Base-by-base conservation (phyloP, 495 filamentous ascomycete genomes). In the Penicillium bovifimosum region DNA sequence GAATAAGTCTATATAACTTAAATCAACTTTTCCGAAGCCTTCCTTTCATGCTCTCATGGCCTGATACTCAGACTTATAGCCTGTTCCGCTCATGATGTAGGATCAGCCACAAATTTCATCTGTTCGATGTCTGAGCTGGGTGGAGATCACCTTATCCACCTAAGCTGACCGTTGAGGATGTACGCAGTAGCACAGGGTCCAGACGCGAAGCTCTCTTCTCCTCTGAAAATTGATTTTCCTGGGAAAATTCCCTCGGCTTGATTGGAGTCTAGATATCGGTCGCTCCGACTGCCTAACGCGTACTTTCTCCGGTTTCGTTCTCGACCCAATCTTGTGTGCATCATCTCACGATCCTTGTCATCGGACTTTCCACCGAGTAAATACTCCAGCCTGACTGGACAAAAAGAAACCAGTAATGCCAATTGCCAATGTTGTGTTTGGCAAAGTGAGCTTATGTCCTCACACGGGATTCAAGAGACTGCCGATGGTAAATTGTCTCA, bases 151-250 rank as follows among this genome's bases (percentile, higher is more conserved):
- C 20, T 24, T 24, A 33, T 45, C 17, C 9, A 3, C 13, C 32
- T 16, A 18, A 4, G 14, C 28, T 8, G 20, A 5, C 44, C 6
- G 45, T 28, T 29, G 10, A 40, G 5, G 3, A 50, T 45, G 32
- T n/a, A n/a, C n/a, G n/a, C n/a, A n/a, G n/a, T 56, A 40, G 38
- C 45, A 54, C 51, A 55, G 58, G 47, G 56, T 50, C 54, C 26
- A 41, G 45, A 32, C 16, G 16, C n/a, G 13, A 31, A 31, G 33
- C 39, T 45, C 35, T 10, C 45, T 18, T 26, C 18, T 32, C 20
- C 20, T 24, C 20, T 24, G 20, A 24, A 24, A 24, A 24, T 28
- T 17, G 41, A 9, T 44, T 50, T 33, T 53, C 16, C 34, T 6
- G 8, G 14, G 2, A 10, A 16, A 50, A 41, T 7, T 16, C 14